Conservation (phyloP, 306 rosid genomes). For the Cucurbita argyrosperma region DNA sequence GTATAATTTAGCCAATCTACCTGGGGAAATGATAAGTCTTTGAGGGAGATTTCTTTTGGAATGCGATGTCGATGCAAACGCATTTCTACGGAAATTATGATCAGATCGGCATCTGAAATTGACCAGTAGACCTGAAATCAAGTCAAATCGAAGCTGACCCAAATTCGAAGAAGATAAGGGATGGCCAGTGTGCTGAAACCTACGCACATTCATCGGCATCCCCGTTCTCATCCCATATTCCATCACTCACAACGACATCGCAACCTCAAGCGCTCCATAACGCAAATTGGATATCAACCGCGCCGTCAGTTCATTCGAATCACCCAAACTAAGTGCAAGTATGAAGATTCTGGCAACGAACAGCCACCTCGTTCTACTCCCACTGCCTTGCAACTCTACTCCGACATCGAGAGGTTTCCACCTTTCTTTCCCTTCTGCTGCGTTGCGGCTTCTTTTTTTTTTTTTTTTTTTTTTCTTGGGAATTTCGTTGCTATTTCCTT, state of each 20-base stretch:
- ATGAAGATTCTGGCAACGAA: constrained; percentile 9
- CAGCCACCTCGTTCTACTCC: constrained; percentile 18
- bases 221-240: constrained; percentile 3
- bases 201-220: not conserved
- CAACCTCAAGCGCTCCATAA: not conserved
- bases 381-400: constrained; percentile 54
- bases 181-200: constrained; percentile 28
- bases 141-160: not conserved
- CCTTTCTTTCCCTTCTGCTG: not conserved
- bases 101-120: not conserved
- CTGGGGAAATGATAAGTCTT: not conserved
- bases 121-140: not conserved
- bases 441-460: not conserved
- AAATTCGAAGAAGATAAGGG: not conserved
- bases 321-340: constrained; percentile 23
- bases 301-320: not conserved
- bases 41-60: not conserved
- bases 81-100: not conserved
- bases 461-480: not conserved
- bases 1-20: no score
- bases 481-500: not conserved
- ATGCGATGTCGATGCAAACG: not conserved
- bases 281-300: constrained; percentile 5
- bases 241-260: not conserved
- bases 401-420: constrained; percentile 65